A percentile compares a stretch with the other conserved stretches of the same genome.
Evolutionary conservation across 2,329 filamentous ascomycete genomes (phyloP).

Genomic region (Thermoascus crustaceus): DNA sequence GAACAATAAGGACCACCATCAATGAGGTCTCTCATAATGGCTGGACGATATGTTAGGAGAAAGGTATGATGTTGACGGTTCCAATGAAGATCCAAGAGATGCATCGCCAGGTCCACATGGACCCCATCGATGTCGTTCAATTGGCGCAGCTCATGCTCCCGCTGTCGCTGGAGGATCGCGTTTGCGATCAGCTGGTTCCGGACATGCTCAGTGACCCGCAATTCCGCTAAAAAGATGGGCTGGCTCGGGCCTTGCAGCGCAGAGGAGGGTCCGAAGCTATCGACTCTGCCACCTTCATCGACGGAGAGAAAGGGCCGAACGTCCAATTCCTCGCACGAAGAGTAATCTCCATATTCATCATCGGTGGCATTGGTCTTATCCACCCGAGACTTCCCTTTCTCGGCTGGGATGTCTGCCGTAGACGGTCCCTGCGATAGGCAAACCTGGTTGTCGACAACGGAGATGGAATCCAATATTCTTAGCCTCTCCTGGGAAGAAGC

Average conservation of each 20-base stretch:
- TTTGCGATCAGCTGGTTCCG: constrained; percentile 16
- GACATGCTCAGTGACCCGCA: constrained; percentile 10
- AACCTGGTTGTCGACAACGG: no score
- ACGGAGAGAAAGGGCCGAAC: no score
- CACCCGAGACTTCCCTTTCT: no score
- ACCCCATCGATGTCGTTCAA: constrained; percentile 12
- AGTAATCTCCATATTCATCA: no score
- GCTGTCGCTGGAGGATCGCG: constrained; percentile 14
- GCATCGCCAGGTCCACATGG: constrained; percentile 24
- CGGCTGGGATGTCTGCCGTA: no score
- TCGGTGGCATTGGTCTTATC: no score
- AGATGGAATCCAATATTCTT: no score
- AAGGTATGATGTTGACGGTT: constrained; percentile 33
- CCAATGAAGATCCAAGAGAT: constrained; percentile 35
- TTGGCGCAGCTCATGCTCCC: constrained; percentile 11
- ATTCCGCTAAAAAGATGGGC: constrained; percentile 7
- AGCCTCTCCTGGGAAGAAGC: no score
- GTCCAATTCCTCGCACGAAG: no score
- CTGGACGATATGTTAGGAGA: constrained; percentile 32
- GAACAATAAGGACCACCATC: constrained; percentile 29
- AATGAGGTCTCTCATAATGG: constrained; percentile 29
- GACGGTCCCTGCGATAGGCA: no score
- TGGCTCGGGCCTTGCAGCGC: constrained; percentile 10
- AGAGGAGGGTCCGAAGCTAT: constrained; percentile 11
- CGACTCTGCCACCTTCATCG: no score